phyloP scores from a whole-genome alignment of 768 basidiomycete species.

The Boletellus sp. region DNA sequence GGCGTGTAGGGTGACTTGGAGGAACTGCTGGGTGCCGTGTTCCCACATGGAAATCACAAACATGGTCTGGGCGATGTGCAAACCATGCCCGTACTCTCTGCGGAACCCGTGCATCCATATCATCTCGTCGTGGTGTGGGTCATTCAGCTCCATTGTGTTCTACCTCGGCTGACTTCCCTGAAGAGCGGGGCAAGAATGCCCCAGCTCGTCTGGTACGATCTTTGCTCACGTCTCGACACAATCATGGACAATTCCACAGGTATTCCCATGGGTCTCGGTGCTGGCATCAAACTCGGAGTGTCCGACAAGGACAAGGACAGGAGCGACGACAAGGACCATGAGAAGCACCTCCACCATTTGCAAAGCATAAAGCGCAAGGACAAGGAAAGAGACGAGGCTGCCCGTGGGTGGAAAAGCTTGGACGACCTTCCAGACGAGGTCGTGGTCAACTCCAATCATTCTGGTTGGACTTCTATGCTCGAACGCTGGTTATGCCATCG shows the following conservation, averaged over 20 bases:
- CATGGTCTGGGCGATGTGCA: slow-evolving; percentile 22
- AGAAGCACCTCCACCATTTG: slow-evolving; percentile 28
- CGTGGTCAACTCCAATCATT: slow-evolving; percentile 28
- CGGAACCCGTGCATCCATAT: slow-evolving; percentile 61
- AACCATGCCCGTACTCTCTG: slow-evolving; percentile 45
- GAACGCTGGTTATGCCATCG: slow-evolving; percentile 66
- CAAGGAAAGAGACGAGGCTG: slow-evolving; percentile 35
- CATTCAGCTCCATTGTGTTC: slow-evolving; percentile 1
- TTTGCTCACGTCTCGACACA: neutral
- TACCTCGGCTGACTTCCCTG: slow-evolving; percentile 20
- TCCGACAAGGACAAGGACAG: slow-evolving; percentile 42
- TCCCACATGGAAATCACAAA: slow-evolving; percentile 34
- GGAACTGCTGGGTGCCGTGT: slow-evolving; percentile 65
- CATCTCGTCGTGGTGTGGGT: slow-evolving; percentile 77
- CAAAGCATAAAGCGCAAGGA: slow-evolving; percentile 34
- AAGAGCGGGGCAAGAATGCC: slow-evolving; percentile 76
- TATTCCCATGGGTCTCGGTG: slow-evolving; percentile 74
- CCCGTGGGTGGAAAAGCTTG: slow-evolving; percentile 32
- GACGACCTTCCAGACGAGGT: slow-evolving; percentile 36
- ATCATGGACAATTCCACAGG: slow-evolving; percentile 37
- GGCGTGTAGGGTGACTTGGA: slow-evolving; percentile 62
- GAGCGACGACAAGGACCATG: slow-evolving; percentile 30
- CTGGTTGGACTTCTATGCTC: slow-evolving; percentile 73
- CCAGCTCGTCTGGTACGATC: slow-evolving; percentile 61
- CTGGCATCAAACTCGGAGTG: slow-evolving; percentile 68